Percentiles rank a stretch among this genome's conserved stretches.
These are phyloP conservation scores for Xerocomus amazonicus DNA, from an alignment of 1,284 basidiomycete species.

Conservation along the genomic window DNA sequence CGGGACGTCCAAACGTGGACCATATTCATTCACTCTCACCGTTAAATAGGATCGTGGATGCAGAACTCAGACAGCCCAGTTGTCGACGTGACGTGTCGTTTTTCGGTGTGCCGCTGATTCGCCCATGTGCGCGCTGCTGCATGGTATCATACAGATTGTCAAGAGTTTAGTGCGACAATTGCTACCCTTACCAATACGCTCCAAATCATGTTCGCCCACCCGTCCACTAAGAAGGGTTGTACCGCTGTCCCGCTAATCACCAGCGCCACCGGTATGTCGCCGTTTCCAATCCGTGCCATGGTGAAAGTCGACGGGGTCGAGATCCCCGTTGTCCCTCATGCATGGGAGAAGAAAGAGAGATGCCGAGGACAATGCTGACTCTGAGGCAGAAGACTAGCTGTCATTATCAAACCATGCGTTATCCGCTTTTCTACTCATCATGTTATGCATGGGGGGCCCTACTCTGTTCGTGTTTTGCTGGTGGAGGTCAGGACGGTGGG, in stretches of 20 bases:
- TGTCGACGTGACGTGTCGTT: neutral
- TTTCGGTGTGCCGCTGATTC: too few species aligned
- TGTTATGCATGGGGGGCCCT: too few species aligned
- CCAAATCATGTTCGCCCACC: slow-evolving; percentile 64
- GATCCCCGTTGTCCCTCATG: too few species aligned
- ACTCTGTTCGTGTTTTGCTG: too few species aligned
- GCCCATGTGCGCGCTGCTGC: neutral
- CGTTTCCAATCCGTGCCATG: too few species aligned
- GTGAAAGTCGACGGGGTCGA: slow-evolving; percentile 64
- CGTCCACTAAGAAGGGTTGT: slow-evolving; percentile 69
- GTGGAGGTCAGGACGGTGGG: too few species aligned
- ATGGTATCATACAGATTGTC: slow-evolving; percentile 46
- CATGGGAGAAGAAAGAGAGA: too few species aligned
- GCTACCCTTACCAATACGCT: slow-evolving; percentile 61
- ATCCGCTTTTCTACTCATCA: too few species aligned
- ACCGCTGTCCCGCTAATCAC: slow-evolving; percentile 71
- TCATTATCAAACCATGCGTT: too few species aligned
- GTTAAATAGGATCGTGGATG: slow-evolving; percentile 69
- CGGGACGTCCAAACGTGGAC: slow-evolving; percentile 60
- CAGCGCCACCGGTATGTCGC: slow-evolving; percentile 64
- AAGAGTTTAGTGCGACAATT: slow-evolving; percentile 54
- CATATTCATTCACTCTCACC: neutral
- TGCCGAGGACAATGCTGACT: too few species aligned
- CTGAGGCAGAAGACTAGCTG: too few species aligned
- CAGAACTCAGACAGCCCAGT: slow-evolving; percentile 65